Percentiles rank a stretch among this genome's conserved stretches.
Evolutionary conservation across 352 stramenopile genomes (phyloP).

Genomic region (Globisporangium echinulatum): DNA sequence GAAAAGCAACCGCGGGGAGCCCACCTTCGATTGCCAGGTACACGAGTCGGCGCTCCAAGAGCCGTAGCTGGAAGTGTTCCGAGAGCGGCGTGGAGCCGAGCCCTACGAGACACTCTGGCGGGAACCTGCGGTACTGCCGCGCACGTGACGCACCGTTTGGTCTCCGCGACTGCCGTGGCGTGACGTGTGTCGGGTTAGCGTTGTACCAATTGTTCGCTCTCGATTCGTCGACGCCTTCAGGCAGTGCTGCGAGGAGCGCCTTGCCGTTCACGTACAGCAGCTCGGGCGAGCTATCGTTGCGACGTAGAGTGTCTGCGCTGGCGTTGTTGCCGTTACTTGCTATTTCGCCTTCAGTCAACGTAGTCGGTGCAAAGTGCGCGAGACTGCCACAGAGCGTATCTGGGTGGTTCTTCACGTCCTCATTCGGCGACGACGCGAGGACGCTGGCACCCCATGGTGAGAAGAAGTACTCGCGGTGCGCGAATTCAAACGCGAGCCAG

Average conservation of each 20-base stretch:
- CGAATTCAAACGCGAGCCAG: slow-evolving; percentile 46
- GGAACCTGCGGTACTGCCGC: slow-evolving; percentile 12
- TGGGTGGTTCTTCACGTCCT: slow-evolving; percentile 27
- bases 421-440: slow-evolving; percentile 26
- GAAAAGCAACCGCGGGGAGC: not conserved
- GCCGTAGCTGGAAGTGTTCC: slow-evolving; percentile 16
- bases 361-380: slow-evolving; percentile 29
- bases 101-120: slow-evolving; percentile 37
- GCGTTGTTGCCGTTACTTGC: no score
- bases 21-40: slow-evolving; percentile 18
- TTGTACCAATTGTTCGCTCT: slow-evolving; percentile 15
- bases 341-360: no score
- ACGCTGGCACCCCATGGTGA: slow-evolving; percentile 38
- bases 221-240: slow-evolving; percentile 19
- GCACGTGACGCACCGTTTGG: not conserved
- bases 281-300: slow-evolving; percentile 12
- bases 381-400: slow-evolving; percentile 36
- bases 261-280: slow-evolving; percentile 48
- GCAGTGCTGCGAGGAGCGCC: slow-evolving; percentile 34
- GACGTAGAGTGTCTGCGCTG: not conserved
- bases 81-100: slow-evolving; percentile 39
- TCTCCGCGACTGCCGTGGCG: slow-evolving; percentile 5
- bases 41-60: slow-evolving; percentile 35
- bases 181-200: slow-evolving; percentile 12
- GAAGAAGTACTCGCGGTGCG: slow-evolving; percentile 41